phyloP scores from a whole-genome alignment of 1,284 basidiomycete genomes.

The Marasmius oreades region DNA sequence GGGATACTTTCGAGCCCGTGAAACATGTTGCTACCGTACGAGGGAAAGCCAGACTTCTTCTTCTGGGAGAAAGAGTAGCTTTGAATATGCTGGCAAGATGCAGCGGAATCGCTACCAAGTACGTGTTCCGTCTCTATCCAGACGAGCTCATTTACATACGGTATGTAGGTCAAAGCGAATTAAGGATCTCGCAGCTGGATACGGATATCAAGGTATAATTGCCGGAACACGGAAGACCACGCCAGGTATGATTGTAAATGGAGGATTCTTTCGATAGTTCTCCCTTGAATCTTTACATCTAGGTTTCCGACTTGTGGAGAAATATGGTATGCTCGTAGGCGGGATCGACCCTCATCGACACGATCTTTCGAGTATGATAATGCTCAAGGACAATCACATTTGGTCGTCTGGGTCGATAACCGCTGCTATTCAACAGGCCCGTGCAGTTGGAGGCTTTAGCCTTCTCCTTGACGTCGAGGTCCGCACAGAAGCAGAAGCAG shows the following conservation, averaged over 20 bases:
- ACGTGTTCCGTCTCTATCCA: constrained; percentile 24
- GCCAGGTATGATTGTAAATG: constrained; percentile 57
- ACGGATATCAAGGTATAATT: constrained; percentile 86
- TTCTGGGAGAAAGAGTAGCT: constrained; percentile 94
- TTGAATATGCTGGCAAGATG: constrained; percentile 94
- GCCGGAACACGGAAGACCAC: constrained; percentile 98
- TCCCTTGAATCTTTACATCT: constrained; percentile 5
- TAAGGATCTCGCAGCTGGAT: constrained; percentile 74
- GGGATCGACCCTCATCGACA: constrained; percentile 97
- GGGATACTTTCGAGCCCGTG: constrained; percentile 73
- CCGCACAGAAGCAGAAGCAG: constrained; percentile 82
- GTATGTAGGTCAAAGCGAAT: constrained; percentile 70
- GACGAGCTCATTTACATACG: constrained; percentile 1
- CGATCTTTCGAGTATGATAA: constrained; percentile 97
- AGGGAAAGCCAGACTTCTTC: constrained; percentile 83
- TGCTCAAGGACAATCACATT: constrained; percentile 99
- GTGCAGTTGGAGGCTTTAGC: constrained; percentile 89
- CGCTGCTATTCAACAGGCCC: constrained; percentile 80
- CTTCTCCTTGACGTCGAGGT: constrained; percentile 96
- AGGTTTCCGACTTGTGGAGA: constrained; percentile 96
- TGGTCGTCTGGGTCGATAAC: constrained; percentile 97
- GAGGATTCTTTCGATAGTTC: constrained; percentile 22
- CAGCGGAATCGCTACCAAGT: constrained; percentile 96
- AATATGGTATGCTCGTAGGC: constrained; percentile 98
- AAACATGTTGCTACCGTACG: constrained; percentile 91